Conservation (phyloP, 306 rosid genomes). For the Fagus crenata region DNA sequence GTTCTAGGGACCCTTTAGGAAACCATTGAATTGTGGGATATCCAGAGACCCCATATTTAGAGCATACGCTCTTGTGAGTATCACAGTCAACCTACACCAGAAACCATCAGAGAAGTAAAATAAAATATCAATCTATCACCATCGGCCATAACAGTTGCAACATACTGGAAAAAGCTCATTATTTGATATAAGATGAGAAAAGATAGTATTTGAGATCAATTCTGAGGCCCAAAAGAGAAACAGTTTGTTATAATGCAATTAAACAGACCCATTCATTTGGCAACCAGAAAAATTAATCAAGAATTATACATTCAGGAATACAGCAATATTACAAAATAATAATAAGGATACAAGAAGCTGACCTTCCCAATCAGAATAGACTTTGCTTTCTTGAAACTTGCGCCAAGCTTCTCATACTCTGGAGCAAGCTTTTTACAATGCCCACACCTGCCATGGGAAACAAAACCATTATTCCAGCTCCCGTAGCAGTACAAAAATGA, state of each 20-base stretch:
- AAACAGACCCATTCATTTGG: not conserved
- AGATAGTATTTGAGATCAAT: not conserved
- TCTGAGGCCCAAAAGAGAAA: not conserved
- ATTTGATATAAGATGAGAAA: not conserved
- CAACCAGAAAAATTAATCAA: not conserved
- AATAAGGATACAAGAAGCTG: not conserved
- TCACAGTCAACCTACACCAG: conserved; percentile 80
- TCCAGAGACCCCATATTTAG: conserved; percentile 77
- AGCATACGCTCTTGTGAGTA: conserved; percentile 72
- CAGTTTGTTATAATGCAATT: not conserved
- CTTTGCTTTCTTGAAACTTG: conserved; percentile 66
- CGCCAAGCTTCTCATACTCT: conserved; percentile 78
- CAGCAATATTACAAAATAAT: not conserved
- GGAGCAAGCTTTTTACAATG: conserved; percentile 93
- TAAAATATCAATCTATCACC: not conserved
- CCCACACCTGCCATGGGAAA: conserved; percentile 67
- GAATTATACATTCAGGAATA: conserved; percentile 6
- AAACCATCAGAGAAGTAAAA: conserved; percentile 5
- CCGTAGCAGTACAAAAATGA: not conserved
- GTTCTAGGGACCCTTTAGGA: conserved; percentile 77
- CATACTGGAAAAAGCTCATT: not conserved
- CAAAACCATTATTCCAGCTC: not conserved
- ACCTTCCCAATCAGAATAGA: conserved; percentile 82
- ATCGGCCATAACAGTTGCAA: not conserved
- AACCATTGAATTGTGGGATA: conserved; percentile 90